Evolutionary conservation across 805 yeast genomes (phyloP).

Genomic region (Wickerhamiella spandovensis): DNA sequence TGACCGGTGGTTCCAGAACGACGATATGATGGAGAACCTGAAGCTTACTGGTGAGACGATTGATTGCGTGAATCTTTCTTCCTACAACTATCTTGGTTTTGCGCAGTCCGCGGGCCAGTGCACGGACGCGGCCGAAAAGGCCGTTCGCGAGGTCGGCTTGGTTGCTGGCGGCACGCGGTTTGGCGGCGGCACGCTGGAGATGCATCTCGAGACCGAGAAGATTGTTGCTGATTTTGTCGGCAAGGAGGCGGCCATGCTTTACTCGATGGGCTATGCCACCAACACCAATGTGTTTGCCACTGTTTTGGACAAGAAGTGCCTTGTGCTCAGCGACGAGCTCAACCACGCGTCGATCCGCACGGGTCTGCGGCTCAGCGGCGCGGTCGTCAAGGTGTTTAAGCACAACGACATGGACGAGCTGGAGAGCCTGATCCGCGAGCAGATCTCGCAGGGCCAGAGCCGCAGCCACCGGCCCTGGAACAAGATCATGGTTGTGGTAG

Average conservation of each 20-base stretch:
- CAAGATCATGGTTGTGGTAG: constrained; percentile 62
- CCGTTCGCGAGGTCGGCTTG: constrained; percentile 59
- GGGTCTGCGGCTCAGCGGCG: constrained; percentile 87
- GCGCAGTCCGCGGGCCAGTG: constrained; percentile 92
- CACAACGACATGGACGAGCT: constrained; percentile 80
- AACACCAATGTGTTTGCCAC: constrained; percentile 80
- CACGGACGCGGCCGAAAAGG: constrained; percentile 58
- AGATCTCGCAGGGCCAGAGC: constrained; percentile 89
- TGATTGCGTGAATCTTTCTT: constrained; percentile 72
- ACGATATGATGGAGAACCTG: constrained; percentile 49
- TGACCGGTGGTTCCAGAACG: constrained; percentile 46
- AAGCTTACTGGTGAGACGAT: constrained; percentile 63
- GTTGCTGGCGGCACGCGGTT: constrained; percentile 68
- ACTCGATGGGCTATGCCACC: constrained; percentile 93
- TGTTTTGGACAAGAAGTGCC: constrained; percentile 71
- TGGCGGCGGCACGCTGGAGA: constrained; percentile 58
- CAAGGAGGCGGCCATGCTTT: constrained; percentile 72
- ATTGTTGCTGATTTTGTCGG: constrained; percentile 78
- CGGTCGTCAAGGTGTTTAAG: constrained; percentile 79
- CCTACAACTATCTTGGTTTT: constrained; percentile 91
- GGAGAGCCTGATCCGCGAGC: constrained; percentile 66
- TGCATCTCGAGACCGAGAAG: constrained; percentile 61
- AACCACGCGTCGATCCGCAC: constrained; percentile 94
- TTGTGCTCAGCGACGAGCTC: constrained; percentile 85
- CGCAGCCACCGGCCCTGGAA: constrained; percentile 94